Conservation (phyloP, 805 yeast species). For the Yamadazyma phyllophila region DNA sequence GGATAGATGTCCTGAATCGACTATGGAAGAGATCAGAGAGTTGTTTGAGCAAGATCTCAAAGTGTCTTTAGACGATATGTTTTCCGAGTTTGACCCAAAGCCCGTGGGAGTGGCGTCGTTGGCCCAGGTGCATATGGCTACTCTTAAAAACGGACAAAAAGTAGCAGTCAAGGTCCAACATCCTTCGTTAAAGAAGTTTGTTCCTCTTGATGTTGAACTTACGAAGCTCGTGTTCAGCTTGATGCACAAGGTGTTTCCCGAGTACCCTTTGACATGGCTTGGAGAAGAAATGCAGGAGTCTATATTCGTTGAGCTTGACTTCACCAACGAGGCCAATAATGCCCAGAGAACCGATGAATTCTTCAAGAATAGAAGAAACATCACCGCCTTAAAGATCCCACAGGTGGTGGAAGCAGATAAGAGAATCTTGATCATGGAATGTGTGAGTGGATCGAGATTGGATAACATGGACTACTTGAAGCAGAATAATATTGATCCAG, state of each 20-base stretch:
- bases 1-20: slow-evolving; percentile 82
- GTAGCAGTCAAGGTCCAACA: slow-evolving; percentile 97
- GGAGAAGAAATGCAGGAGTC: slow-evolving; percentile 88
- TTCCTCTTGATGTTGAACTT: slow-evolving; percentile 82
- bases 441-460: slow-evolving; percentile 73
- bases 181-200: slow-evolving; percentile 81
- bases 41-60: slow-evolving; percentile 75
- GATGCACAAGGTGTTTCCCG: slow-evolving; percentile 81
- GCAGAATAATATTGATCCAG: slow-evolving; percentile 61
- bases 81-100: slow-evolving; percentile 58
- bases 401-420: slow-evolving; percentile 60
- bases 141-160: slow-evolving; percentile 55
- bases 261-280: slow-evolving; percentile 92
- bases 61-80: slow-evolving; percentile 54
- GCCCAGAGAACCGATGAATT: slow-evolving; percentile 67
- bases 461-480: slow-evolving; percentile 72
- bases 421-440: slow-evolving; percentile 86
- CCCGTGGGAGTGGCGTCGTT: slow-evolving; percentile 96
- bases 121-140: slow-evolving; percentile 92
- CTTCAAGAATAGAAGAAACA: slow-evolving; percentile 52
- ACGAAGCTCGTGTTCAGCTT: slow-evolving; percentile 73
- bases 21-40: slow-evolving; percentile 61
- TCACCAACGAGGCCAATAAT: slow-evolving; percentile 80
- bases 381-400: slow-evolving; percentile 83
- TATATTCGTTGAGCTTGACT: slow-evolving; percentile 88